Evolutionary conservation across 257 asterid species (phyloP), one percentile per base, ranked within the genome.

Genomic region (Echites panduratus): DNA sequence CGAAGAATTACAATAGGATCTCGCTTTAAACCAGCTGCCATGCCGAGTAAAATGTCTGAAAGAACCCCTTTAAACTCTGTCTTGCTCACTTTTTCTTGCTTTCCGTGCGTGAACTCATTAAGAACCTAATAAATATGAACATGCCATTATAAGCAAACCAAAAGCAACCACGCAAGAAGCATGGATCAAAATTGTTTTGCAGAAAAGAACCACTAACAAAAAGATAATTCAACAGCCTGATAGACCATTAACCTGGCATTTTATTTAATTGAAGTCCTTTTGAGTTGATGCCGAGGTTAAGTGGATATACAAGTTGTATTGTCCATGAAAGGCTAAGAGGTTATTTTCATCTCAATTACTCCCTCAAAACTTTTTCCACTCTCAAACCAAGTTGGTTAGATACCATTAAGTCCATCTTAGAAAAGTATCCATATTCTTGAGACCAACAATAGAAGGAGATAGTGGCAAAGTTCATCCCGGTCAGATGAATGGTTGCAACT

Each of bases 11-110:
- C 90, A 40, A 94, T 88, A 12, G 99, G 96, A 53, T 91, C 96
- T 64, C 97, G 88, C 84, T 95, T 87, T 79, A 95, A 76, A 53
- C 98, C 99, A 35, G 97, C 88, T 73, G 99, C 99, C 98, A 95
- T 90, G 82, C 98, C 97, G 66, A 87, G 59, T 59, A 95, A 87
- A 79, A 92, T 83, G 83, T 90, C 96, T 6, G 96, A 87, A 41
- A 94, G 90, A 75, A 91, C 96, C 73, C 75, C 93, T 87, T 88
- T 84, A 70, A 94, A 91, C 85, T 89, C 86, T 5, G 72, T 79
- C 89, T 88, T 94, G 88, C 82, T 82, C 77, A 94, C 85, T 66
- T 86, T 84, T 54, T 80, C 86, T 77, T 88, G 88, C 57, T 81
- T 87, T 70, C 97, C 96, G 68, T 85, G 95, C 3, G 97, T 91